Evolutionary conservation across 768 basidiomycete genomes (phyloP).

Genomic region (Mycena capillaripes): DNA sequence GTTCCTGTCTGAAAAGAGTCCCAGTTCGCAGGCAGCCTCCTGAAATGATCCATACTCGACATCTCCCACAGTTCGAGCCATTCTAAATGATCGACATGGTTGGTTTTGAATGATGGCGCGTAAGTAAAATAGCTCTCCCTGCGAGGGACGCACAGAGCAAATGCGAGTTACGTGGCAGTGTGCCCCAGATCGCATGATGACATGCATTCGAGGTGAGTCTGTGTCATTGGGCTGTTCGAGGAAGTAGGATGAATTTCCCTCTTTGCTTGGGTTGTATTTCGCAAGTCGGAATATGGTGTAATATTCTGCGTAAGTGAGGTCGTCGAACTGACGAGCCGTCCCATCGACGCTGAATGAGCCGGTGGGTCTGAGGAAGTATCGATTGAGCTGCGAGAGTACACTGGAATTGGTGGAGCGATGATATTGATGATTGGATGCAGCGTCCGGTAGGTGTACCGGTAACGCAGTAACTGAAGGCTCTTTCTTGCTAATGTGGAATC

Average conservation of each 20-base stretch:
- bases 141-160: background rate
- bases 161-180: background rate
- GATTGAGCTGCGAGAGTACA: no score
- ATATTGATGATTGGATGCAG: no score
- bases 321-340: no score
- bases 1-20: background rate
- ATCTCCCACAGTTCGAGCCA: background rate
- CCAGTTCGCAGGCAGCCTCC: background rate
- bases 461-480: no score
- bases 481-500: background rate
- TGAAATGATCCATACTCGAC: background rate
- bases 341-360: no score
- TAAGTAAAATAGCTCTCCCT: background rate
- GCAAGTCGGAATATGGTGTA: background rate
- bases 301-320: no score
- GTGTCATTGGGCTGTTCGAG: background rate
- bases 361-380: no score
- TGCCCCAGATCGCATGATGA: background rate
- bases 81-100: background rate
- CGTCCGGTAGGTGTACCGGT: no score
- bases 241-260: background rate
- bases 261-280: background rate
- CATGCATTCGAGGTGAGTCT: background rate
- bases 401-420: no score
- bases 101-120: background rate